phyloP scores from a whole-genome alignment of 1,284 basidiomycete genomes.

The Ceratobasidium theobromae region DNA sequence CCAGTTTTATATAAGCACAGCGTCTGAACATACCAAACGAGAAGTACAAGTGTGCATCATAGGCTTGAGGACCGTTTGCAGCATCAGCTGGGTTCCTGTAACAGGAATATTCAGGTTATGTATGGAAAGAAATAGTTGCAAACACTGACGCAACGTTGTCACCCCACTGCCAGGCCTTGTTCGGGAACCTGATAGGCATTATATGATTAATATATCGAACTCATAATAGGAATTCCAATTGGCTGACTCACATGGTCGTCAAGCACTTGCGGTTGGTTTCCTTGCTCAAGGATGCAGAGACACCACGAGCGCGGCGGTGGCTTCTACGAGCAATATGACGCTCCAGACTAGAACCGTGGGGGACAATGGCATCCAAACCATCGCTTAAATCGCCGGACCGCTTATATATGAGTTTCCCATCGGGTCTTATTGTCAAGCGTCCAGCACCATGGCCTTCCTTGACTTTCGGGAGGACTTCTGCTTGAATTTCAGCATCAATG shows the following conservation, averaged over 20 bases:
- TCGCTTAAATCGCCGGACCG: neutral
- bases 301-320: neutral
- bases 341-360: neutral
- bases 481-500: neutral
- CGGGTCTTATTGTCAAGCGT: neutral
- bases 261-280: slow-evolving; percentile 30
- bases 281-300: neutral
- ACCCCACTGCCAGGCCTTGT: slow-evolving; percentile 70
- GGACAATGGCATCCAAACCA: neutral
- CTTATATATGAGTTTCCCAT: slow-evolving; percentile 35
- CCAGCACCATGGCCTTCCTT: neutral
- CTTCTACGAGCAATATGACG: slow-evolving; percentile 7
- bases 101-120: neutral
- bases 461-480: neutral
- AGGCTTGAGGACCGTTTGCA: slow-evolving; percentile 63
- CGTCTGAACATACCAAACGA: slow-evolving; percentile 42
- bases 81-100: slow-evolving; percentile 61
- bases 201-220: neutral
- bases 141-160: slow-evolving; percentile 50
- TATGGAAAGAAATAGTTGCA: too few species aligned
- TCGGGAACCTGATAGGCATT: slow-evolving; percentile 62
- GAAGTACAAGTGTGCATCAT: slow-evolving; percentile 77
- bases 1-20: neutral
- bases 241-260: slow-evolving; percentile 32
- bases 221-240: neutral